Evolutionary conservation across 495 filamentous ascomycete genomes (phyloP).

Genomic region (Penicillium daleae): DNA sequence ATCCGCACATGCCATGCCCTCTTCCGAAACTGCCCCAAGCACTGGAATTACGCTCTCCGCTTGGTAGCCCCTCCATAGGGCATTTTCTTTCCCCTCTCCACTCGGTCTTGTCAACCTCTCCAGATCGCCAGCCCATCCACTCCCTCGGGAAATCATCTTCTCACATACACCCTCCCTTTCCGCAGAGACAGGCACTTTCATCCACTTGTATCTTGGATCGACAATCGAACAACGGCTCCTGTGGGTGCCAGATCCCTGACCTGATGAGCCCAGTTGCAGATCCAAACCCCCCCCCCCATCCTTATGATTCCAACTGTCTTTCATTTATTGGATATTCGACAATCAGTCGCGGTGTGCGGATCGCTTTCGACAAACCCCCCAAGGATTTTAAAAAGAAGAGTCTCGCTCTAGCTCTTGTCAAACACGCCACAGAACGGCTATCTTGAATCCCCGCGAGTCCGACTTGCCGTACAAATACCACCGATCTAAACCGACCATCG

Average conservation of each 20-base stretch:
- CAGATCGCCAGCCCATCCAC: constrained; percentile 16
- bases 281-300: constrained; percentile 12
- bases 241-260: constrained; percentile 15
- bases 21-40: background rate
- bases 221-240: constrained; percentile 16
- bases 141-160: constrained; percentile 11
- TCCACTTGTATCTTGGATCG: constrained; percentile 5
- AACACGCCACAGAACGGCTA: background rate
- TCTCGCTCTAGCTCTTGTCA: background rate
- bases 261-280: constrained; percentile 15
- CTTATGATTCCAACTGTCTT: constrained; percentile 5
- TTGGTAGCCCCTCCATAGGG: constrained; percentile 24
- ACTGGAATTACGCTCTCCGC: constrained; percentile 14
- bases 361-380: background rate
- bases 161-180: background rate
- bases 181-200: background rate
- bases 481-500: background rate
- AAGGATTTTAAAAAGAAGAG: background rate
- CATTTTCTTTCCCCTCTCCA: constrained; percentile 18
- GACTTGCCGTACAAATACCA: background rate
- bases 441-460: background rate
- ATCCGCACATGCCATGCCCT: background rate
- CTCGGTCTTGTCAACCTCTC: constrained; percentile 11
- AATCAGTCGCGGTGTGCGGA: constrained; percentile 1
- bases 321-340: constrained; percentile 11